Base-by-base conservation (phyloP, 2,329 filamentous ascomycete species). In the Nigrospora oryzae region DNA sequence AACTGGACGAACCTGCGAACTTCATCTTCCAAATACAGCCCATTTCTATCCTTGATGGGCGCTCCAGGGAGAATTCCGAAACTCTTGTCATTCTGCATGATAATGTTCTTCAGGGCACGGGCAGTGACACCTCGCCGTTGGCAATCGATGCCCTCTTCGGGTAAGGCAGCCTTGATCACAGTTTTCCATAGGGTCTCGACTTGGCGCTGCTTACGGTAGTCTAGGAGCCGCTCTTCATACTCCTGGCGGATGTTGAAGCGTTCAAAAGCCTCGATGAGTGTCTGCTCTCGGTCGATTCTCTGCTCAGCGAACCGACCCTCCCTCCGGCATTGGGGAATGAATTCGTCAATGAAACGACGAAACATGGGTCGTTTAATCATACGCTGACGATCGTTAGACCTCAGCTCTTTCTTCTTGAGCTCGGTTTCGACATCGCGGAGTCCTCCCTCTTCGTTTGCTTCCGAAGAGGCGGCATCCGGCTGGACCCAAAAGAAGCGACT, bases 301-400 rank as follows among this genome's bases (percentile, higher is more conserved):
- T 16, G 41, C 52, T 31, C 49, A 53, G 17, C 40, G 45, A 67
- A 71, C 1, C 60, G 61, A 0, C 64, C 65, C 19, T 67, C 46
- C 1, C 62, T 61, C 1, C 69, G 64, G 46, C 75, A 75, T 3
- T 54, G 55, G 0, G 81, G 79, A n/a, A 84, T 61, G 49, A 78
- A 89, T 5, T 81, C 75, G 1, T 82, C 69, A 5, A 83, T 59
- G 73, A 84, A 90, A 6, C 60, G 58, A 2, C 66, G 65, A 56
- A 80, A 89, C 28, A 80, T 68, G 0, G 73, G 70, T 0, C 85
- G 73, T 36, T 69, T 66, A 0, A 51, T 58, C 63, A 81, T 68
- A 3, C 81, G 73, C 17, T 71, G 68, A 2, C 79, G 70, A 51
- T 86, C 81, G 45, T 77, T 79, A 17, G 68, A 52, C 33, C 71